These are phyloP conservation scores for Colletotrichum camelliae DNA, from an alignment of 2,329 filamentous ascomycete species.

Conservation along the genomic window DNA sequence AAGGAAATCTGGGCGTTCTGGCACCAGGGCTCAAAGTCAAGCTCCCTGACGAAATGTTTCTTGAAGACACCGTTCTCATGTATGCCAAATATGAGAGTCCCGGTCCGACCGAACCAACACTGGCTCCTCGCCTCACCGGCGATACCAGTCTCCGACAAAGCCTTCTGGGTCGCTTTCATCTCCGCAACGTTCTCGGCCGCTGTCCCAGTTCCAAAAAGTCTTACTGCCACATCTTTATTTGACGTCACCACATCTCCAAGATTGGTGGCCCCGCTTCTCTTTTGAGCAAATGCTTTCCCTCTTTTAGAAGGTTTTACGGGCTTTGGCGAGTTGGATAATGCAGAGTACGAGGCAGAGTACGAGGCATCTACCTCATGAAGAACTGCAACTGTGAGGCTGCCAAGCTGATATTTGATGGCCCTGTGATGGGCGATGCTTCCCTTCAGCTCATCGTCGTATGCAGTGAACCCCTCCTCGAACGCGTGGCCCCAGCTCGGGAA, in stretches of 20 bases:
- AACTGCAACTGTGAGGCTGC: constrained; percentile 43
- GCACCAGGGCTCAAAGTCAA: background rate
- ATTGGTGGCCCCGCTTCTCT: background rate
- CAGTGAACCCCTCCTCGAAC: background rate
- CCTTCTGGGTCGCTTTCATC: background rate
- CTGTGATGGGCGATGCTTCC: constrained; percentile 50
- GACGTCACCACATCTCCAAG: background rate
- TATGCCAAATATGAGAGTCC: background rate
- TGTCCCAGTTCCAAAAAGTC: background rate
- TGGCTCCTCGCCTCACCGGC: background rate
- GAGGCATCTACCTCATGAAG: constrained; percentile 37
- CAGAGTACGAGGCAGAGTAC: background rate
- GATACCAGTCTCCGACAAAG: background rate
- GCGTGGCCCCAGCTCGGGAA: background rate
- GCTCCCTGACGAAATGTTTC: background rate
- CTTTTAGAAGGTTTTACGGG: background rate
- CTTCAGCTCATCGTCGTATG: background rate
- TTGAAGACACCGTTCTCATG: background rate
- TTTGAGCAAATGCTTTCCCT: background rate
- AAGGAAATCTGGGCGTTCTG: background rate
- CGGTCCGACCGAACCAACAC: background rate
- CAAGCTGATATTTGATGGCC: constrained; percentile 49
- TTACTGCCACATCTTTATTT: background rate
- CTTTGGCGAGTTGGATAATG: background rate
- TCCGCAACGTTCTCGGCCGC: background rate